Conservation (phyloP, 306 rosid species). For the Vigna hirtella region DNA sequence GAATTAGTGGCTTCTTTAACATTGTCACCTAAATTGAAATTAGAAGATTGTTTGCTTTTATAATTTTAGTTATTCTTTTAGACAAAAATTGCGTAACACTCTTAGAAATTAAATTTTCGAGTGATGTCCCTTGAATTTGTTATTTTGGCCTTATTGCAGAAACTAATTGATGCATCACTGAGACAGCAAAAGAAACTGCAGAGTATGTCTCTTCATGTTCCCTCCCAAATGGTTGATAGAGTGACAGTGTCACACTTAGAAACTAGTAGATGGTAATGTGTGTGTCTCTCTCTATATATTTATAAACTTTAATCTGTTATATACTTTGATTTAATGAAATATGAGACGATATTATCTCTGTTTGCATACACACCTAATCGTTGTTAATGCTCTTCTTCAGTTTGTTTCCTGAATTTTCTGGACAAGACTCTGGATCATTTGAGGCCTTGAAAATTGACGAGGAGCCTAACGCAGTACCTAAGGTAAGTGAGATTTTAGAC, state of each 20-base stretch:
- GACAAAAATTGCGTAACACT: no score
- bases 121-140: conserved; percentile 28
- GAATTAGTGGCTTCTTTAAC: neutral
- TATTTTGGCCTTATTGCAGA: conserved; percentile 55
- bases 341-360: neutral
- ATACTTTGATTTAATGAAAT: neutral
- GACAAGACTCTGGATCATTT: conserved; percentile 48
- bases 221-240: conserved; percentile 59
- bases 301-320: neutral
- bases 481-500: conserved; percentile 54
- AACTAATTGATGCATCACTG: conserved; percentile 68
- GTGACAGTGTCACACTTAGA: conserved; percentile 52
- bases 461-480: conserved; percentile 65
- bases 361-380: conserved; percentile 26
- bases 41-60: neutral
- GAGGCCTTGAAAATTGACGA: conserved; percentile 60
- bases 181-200: conserved; percentile 86
- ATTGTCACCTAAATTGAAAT: neutral
- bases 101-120: neutral
- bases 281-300: no score
- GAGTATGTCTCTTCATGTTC: conserved; percentile 66
- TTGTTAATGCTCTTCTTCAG: conserved; percentile 50
- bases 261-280: conserved; percentile 59
- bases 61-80: no score
- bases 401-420: conserved; percentile 63